Evolutionary conservation across 306 rosid species (phyloP).

Genomic region (Vigna trinervia): DNA sequence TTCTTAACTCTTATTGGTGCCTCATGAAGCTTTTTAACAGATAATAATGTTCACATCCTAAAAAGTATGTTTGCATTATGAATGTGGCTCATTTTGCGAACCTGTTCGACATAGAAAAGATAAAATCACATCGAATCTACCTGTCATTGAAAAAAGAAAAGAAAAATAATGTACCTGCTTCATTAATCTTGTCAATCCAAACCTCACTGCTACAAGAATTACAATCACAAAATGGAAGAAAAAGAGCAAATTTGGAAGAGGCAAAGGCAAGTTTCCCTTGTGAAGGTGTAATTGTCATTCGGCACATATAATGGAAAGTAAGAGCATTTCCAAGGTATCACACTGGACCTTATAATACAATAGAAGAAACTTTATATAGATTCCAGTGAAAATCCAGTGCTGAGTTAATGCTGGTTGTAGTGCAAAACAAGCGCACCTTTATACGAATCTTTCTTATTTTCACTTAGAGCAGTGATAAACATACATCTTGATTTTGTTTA

Average conservation of each 20-base stretch:
- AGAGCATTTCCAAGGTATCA: neutral
- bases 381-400: neutral
- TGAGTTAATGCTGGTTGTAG: conserved; percentile 32
- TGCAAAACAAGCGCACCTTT: conserved; percentile 40
- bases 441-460: neutral
- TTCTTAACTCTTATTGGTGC: neutral
- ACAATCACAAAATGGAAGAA: neutral
- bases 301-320: neutral
- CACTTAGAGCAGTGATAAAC: no score
- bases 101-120: conserved; percentile 39
- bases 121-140: conserved; percentile 15
- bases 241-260: neutral
- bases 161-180: neutral
- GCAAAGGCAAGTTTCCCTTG: neutral
- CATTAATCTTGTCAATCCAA: conserved; percentile 19
- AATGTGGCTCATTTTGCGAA: conserved; percentile 48
- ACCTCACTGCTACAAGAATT: neutral
- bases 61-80: conserved; percentile 28
- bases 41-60: neutral
- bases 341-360: neutral
- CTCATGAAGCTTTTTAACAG: neutral
- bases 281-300: neutral
- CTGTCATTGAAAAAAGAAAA: neutral
- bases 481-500: no score
- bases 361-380: neutral